Evolutionary conservation across 2,329 filamentous ascomycete species (phyloP).

Genomic region (Penicillium aurantiogriseum): DNA sequence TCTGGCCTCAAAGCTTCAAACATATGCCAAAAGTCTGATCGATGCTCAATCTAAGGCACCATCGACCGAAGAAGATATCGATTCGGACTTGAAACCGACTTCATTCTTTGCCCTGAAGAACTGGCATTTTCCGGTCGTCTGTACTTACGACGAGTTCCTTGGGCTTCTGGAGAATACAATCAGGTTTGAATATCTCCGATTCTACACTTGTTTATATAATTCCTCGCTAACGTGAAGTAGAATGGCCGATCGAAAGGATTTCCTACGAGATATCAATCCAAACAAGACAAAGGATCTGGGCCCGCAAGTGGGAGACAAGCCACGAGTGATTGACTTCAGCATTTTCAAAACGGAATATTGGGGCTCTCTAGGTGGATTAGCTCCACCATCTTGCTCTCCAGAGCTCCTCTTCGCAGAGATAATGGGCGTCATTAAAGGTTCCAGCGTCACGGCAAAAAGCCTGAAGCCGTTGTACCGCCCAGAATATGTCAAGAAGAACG

Average conservation of each 20-base stretch:
- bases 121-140: constrained; percentile 30
- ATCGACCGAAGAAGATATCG: neutral
- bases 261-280: neutral
- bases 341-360: constrained; percentile 32
- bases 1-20: constrained; percentile 29
- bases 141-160: constrained; percentile 31
- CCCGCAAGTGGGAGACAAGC: neutral
- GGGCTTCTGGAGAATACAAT: constrained; percentile 22
- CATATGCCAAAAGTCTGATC: constrained; percentile 27
- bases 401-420: constrained; percentile 32
- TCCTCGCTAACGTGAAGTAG: constrained; percentile 7
- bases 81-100: constrained; percentile 3
- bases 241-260: constrained; percentile 16
- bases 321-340: constrained; percentile 24
- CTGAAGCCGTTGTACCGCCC: constrained; percentile 19
- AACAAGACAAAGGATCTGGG: neutral
- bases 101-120: constrained; percentile 21
- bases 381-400: constrained; percentile 17
- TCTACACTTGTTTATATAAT: no score
- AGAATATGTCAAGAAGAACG: constrained; percentile 23
- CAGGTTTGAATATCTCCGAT: neutral
- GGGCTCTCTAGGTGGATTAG: constrained; percentile 15
- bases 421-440: constrained; percentile 34
- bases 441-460: constrained; percentile 11
- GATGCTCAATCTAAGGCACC: constrained; percentile 14